Base-by-base conservation (phyloP, 2,329 filamentous ascomycete species). In the Byssoonygena ceratinophila region DNA sequence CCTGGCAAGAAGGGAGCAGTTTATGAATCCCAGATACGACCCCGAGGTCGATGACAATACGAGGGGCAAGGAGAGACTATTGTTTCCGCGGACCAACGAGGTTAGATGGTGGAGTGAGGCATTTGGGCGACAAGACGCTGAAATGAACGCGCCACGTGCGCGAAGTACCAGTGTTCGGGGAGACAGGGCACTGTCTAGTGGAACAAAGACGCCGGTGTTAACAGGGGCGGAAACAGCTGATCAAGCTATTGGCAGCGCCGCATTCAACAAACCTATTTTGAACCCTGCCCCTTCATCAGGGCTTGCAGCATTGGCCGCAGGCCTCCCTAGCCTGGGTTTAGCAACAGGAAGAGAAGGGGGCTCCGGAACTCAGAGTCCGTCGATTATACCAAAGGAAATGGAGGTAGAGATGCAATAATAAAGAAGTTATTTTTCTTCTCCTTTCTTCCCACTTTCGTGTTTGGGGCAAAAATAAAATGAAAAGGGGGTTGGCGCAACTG, bases 51-150 rank as follows among this genome's bases (percentile, higher is more conserved):
- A 96, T 57, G 89, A 96, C 62, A 82, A 85, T 41, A 75, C 84
- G 54, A 81, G 85, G 52, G 88, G 87, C 3, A 82, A 83, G 54
- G 90, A 95, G 65, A 79, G 89, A 3, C 78, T 98, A 6, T 76
- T 98, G 12, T 85, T 97, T 58, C 91, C 92, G 0, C 76, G 79
- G 2, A 72, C 84, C 1, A 79, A 79, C 11, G 84, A 94, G 56
- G 79, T 92, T n/a, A 79, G 88, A 55, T 98, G 92, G 92, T 98
- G 92, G 92, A 78, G 84, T 58, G 86, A 92, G 62, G 72, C 84
- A 1, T 98, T 96, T 68, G 87, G 88, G 44, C 80, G 90, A 29
- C 83, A 83, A 2, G 87, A 96, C 60, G 81, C 84, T 51, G 92
- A 98, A 66, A 97, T 98, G 91, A 98, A 98, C 61, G 81, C 80